Conservation (phyloP, 116 monocot species). For the Thalassia testudinum region DNA sequence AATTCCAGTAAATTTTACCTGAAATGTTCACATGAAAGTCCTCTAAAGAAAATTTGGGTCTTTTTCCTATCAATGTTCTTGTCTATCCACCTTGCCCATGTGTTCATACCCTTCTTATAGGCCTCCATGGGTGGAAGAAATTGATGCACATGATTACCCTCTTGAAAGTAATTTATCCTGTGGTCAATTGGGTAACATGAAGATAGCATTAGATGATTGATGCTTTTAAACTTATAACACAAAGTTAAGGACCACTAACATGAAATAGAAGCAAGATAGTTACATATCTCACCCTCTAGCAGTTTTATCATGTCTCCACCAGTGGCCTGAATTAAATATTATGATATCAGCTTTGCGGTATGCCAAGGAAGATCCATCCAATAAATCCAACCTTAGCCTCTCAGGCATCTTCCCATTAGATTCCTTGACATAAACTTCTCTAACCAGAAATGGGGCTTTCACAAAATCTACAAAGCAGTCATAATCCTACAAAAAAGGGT, state of each 20-base stretch:
- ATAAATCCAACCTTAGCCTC: constrained; percentile 59
- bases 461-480: constrained; percentile 63
- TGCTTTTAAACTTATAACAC: background rate
- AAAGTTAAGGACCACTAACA: background rate
- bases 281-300: constrained; percentile 28
- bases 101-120: constrained; percentile 59
- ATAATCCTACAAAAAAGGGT: constrained; percentile 34
- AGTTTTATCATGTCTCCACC: constrained; percentile 97
- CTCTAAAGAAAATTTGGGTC: constrained; percentile 63
- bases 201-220: background rate
- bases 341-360: constrained; percentile 54
- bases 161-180: constrained; percentile 45
- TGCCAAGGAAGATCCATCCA: constrained; percentile 47
- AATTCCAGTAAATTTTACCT: constrained; percentile 26
- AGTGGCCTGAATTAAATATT: constrained; percentile 92
- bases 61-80: constrained; percentile 38
- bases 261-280: background rate
- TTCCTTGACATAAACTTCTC: constrained; percentile 18
- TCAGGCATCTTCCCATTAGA: constrained; percentile 27
- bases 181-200: background rate
- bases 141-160: no score
- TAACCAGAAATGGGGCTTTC: constrained; percentile 69
- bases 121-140: constrained; percentile 48
- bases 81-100: no score
- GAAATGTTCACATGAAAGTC: constrained; percentile 83